phyloP scores from a whole-genome alignment of 768 basidiomycete species.

The Tricholoma sp. region DNA sequence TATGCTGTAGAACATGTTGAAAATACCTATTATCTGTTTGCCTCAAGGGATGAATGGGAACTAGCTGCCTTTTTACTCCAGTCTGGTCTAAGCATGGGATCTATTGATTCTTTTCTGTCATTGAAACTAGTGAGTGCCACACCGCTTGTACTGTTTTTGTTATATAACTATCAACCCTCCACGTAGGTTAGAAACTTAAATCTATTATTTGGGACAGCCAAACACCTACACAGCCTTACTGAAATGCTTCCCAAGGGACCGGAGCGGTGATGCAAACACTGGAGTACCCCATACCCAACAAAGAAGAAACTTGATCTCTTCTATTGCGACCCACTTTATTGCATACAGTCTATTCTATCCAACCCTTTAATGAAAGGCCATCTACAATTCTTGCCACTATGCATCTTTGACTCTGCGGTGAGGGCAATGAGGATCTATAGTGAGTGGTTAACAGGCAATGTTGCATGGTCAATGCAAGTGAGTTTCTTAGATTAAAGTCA shows the following conservation, averaged over 20 bases:
- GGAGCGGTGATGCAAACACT: background rate
- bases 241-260: constrained; percentile 1
- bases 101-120: constrained; percentile 22
- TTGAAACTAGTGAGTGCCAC: constrained; percentile 19
- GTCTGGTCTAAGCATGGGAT: constrained; percentile 24
- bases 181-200: constrained; percentile 1
- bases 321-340: constrained; percentile 25
- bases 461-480: constrained; percentile 19
- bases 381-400: constrained; percentile 16
- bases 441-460: constrained; percentile 19
- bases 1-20: constrained; percentile 12
- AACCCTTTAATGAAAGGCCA: constrained; percentile 20
- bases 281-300: constrained; percentile 13
- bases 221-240: background rate
- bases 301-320: constrained; percentile 22
- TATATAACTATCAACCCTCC: background rate
- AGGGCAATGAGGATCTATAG: constrained; percentile 12
- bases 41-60: constrained; percentile 26
- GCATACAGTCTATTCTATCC: constrained; percentile 21
- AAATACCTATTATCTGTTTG: constrained; percentile 28
- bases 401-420: constrained; percentile 10
- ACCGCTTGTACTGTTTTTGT: background rate
- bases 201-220: background rate
- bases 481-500: background rate
- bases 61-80: constrained; percentile 23